A percentile compares a stretch with the other conserved stretches of the same genome.
phyloP scores from a whole-genome alignment of 805 yeast genomes.

The Monosporozyma siamensis region DNA sequence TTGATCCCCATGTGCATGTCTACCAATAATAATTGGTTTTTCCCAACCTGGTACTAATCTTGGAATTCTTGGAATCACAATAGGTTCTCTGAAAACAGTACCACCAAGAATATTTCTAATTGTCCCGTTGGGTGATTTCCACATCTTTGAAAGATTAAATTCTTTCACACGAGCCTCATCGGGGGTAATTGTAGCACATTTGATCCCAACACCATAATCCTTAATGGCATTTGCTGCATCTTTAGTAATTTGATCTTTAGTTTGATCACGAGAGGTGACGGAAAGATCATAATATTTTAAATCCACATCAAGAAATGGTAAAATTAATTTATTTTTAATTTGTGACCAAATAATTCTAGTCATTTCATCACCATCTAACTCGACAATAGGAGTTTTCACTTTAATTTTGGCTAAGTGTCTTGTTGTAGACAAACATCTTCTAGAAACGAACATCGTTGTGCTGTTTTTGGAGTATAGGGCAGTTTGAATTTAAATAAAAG shows the following conservation, averaged over 20 bases:
- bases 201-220: slow-evolving; percentile 69
- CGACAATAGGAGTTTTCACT: slow-evolving; percentile 67
- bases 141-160: slow-evolving; percentile 66
- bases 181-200: slow-evolving; percentile 81
- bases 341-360: slow-evolving; percentile 75
- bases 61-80: slow-evolving; percentile 69
- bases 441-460: slow-evolving; percentile 4
- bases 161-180: slow-evolving; percentile 74
- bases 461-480: background rate
- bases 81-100: slow-evolving; percentile 78
- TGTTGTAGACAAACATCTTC: slow-evolving; percentile 23
- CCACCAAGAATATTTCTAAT: slow-evolving; percentile 75
- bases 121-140: slow-evolving; percentile 82
- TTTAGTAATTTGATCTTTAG: slow-evolving; percentile 63
- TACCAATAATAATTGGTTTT: slow-evolving; percentile 73
- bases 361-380: slow-evolving; percentile 81
- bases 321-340: slow-evolving; percentile 57
- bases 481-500: too few relatives aligned
- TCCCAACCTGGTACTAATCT: slow-evolving; percentile 73
- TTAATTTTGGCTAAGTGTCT: slow-evolving; percentile 43
- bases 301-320: slow-evolving; percentile 64
- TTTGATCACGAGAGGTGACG: slow-evolving; percentile 56
- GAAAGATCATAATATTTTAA: slow-evolving; percentile 70
- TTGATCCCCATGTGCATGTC: slow-evolving; percentile 83
- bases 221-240: slow-evolving; percentile 73